A percentile compares a stretch with the other conserved stretches of the same genome.
Evolutionary conservation across 2,329 filamentous ascomycete species (phyloP).

Genomic region (Alternaria brassicicola): DNA sequence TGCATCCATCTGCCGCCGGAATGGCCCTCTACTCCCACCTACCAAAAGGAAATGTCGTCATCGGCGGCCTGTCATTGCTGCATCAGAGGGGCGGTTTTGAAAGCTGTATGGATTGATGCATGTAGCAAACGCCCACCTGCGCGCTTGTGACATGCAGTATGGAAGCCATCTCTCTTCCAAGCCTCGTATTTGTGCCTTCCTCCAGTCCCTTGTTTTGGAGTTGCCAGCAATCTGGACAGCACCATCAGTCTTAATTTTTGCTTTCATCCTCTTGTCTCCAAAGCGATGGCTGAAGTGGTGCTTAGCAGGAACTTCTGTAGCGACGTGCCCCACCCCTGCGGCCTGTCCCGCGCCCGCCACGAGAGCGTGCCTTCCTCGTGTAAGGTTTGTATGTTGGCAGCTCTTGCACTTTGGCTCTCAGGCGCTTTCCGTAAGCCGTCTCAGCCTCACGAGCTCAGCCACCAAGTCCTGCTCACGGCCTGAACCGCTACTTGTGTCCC

Average conservation of each 20-base stretch:
- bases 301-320: constrained; percentile 5
- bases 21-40: not conserved
- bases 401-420: not conserved
- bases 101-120: not conserved
- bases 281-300: not conserved
- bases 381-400: not conserved
- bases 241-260: not conserved
- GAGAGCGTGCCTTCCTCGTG: constrained; percentile 2
- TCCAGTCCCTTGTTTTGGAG: too few relatives aligned
- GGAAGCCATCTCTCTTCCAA: too few relatives aligned
- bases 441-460: not conserved
- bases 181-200: too few relatives aligned
- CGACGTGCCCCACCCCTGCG: constrained; percentile 12
- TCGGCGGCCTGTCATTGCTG: not conserved
- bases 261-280: not conserved
- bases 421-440: not conserved
- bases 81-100: too few relatives aligned
- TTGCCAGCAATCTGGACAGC: not conserved
- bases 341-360: constrained; percentile 14
- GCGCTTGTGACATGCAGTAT: too few relatives aligned
- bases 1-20: not conserved
- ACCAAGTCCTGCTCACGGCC: not conserved
- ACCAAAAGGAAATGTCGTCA: not conserved
- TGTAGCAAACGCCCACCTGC: too few relatives aligned
- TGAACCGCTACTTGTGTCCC: not conserved